Evolutionary conservation across 495 filamentous ascomycete genomes (phyloP), one percentile per base, ranked within the genome.

Genomic region (Durotheca rogersii): DNA sequence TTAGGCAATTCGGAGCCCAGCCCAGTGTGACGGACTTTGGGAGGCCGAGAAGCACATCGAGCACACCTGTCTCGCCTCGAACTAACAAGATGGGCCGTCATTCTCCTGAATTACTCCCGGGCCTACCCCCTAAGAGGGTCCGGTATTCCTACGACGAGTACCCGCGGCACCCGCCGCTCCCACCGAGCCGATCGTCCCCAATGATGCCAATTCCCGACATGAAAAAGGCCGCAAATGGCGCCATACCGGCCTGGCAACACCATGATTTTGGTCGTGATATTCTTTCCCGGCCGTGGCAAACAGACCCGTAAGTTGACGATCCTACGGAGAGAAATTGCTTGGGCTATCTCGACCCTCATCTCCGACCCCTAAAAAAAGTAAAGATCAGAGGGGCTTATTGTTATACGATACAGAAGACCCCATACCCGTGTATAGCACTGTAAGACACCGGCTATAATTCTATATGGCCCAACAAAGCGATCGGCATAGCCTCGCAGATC

Each of bases 371-470:
- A n/a, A n/a, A n/a, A n/a, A n/a, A n/a, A n/a, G n/a, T n/a, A n/a
- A n/a, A n/a, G n/a, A n/a, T n/a, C n/a, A n/a, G n/a, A n/a, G n/a
- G n/a, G n/a, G n/a, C n/a, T n/a, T 48, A 46, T 39, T 41, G 43
- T 19, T 44, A 31, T 32, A 53, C 78, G 9, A 73, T 33, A 70
- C 72, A 53, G 81, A 82, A 63, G 85, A 88, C 66, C 76, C 76
- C 57, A 89, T 88, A 82, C 73, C 85, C 37, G 74, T 84, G 36
- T 88, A 86, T 69, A 78, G 77, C 9, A 76, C 84, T 58, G 77
- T 88, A 57, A 72, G 80, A 1, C 50, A 82, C 51, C 81, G 76
- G 6, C 30, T 40, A 10, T 18, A 33, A 34, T n/a, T n/a, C n/a
- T n/a, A n/a, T n/a, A n/a, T n/a, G n/a, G n/a, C n/a, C n/a, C n/a